Evolutionary conservation across 352 stramenopile genomes (phyloP).

Genomic region (Paralagenidium karlingii): DNA sequence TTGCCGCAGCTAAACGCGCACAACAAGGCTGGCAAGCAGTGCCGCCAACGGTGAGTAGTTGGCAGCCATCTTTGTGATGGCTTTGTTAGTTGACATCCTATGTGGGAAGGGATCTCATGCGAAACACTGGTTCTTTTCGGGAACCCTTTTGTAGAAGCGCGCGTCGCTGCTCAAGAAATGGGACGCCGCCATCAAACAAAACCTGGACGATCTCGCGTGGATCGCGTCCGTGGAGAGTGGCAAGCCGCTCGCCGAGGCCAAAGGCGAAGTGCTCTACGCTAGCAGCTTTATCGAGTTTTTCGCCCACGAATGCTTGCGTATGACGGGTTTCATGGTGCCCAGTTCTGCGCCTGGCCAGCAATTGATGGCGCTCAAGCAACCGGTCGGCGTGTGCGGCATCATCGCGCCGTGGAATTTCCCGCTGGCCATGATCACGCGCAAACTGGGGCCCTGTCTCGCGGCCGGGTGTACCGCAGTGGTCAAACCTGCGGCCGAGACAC

Average conservation of each 20-base stretch:
- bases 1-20: constrained; percentile 44
- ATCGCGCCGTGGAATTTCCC: constrained; percentile 99
- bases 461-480: constrained; percentile 92
- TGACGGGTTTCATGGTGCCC: constrained; percentile 72
- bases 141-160: constrained; percentile 14
- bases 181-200: constrained; percentile 48
- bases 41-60: constrained; percentile 24
- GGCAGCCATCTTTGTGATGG: background rate
- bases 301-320: constrained; percentile 89
- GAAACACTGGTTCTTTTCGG: background rate
- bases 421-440: constrained; percentile 96
- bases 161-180: constrained; percentile 72
- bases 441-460: constrained; percentile 88
- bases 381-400: constrained; percentile 90
- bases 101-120: background rate
- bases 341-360: constrained; percentile 28
- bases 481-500: constrained; percentile 95
- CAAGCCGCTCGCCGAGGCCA: constrained; percentile 92
- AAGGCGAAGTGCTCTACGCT: constrained; percentile 91
- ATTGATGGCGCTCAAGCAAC: constrained; percentile 80
- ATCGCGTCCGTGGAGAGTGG: constrained; percentile 96
- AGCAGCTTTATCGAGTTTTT: constrained; percentile 95
- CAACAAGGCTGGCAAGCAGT: constrained; percentile 65
- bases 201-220: constrained; percentile 69
- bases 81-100: background rate